Base-by-base conservation (phyloP, 495 filamentous ascomycete genomes). In the Tuber calosporum region DNA sequence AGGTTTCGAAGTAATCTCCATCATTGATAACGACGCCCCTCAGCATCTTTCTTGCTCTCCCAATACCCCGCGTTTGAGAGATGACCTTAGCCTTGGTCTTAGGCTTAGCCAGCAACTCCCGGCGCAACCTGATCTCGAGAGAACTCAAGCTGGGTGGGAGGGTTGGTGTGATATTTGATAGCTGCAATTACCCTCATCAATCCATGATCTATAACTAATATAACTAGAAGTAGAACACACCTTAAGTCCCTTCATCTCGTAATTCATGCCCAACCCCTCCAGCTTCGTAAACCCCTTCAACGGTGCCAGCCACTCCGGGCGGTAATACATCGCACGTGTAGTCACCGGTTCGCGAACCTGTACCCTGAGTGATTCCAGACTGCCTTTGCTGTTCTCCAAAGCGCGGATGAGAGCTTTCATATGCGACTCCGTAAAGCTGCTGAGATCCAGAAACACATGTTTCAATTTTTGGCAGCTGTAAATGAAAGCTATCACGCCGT, bases 221-320 rank as follows among this genome's bases (percentile, higher is more conserved):
- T 8, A n/a, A n/a, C 22, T 9, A n/a, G 3, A 30, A 1, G 26
- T 0, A 30, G 9, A 30, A 30, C n/a, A 58, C 15, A 58, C 48
- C 48, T 58, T 58, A 58, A 58, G 48, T 15, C 48, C 48, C 48
- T 30, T 58, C 48, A 58, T 58, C 48, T 58, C 48, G 30, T 58
- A 58, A 30, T 58, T 58, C 48, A 58, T 58, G 9, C 48, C 9
- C n/a, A 58, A 30, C 48, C n/a, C 2, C 48, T 58, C 48, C n/a
- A 58, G n/a, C 48, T 30, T 58, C n/a, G 26, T 15, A 30, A 58
- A 58, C 48, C 48, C 48, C 26, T 58, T 58, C n/a, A 58, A 58
- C n/a, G 48, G 13, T 30, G n/a, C n/a, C 9, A 58, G 11, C 48
- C 48, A 58, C 4, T 58, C 48, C n/a, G 48, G 48, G 4, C 48